Base-by-base conservation (phyloP, 108 stramenopile species). In the Cylindrotheca closterium region DNA sequence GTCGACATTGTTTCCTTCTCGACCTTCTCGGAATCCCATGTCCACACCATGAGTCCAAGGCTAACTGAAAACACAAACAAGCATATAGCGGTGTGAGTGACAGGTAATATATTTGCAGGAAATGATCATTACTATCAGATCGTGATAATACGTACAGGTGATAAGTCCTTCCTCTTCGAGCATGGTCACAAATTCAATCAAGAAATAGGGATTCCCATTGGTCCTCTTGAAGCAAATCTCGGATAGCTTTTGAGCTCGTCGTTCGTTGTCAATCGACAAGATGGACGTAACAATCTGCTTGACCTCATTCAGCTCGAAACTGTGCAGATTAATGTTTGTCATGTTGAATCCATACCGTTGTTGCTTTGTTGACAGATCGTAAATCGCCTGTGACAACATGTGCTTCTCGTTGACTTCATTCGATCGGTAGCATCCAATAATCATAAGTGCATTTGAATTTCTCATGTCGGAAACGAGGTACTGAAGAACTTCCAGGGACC, bases 361-460 rank as follows among this genome's bases (percentile, higher is more conserved):
- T 8, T 27, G 30, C 24, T 60, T 58, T 3, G 47, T 22, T 29
- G 49, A 19, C 17, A 70, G 4, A 3, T 52, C 26, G 8, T 22
- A 4, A 12, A 70, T n/a, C 24, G 4, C 17, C 24, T 46, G 31
- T 5, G 26, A 22, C 33, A 64, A 53, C 7, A 42, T 34, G 52
- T 68, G 67, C 23, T 49, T 54, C 4, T 55, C 68, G 5, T 70
- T 45, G 5, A 79, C 71, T 51, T 86, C 81, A 52, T 86, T 73
- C 53, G 74, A 74, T 51, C 84, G 73, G 47, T 80, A 80, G 0
- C 67, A 33, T 15, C 81, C 81, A 3, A 73, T 45, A 18, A 82
- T 60, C 34, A 86, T 51, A 51, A 86, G 21, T 25, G 67, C 10
- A 5, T 42, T 51, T 2, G 33, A 47, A 18, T 23, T 59, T 42